Evolutionary conservation across 148 eudicot species (phyloP).

Genomic region (Rhododendron kiyosumense): DNA sequence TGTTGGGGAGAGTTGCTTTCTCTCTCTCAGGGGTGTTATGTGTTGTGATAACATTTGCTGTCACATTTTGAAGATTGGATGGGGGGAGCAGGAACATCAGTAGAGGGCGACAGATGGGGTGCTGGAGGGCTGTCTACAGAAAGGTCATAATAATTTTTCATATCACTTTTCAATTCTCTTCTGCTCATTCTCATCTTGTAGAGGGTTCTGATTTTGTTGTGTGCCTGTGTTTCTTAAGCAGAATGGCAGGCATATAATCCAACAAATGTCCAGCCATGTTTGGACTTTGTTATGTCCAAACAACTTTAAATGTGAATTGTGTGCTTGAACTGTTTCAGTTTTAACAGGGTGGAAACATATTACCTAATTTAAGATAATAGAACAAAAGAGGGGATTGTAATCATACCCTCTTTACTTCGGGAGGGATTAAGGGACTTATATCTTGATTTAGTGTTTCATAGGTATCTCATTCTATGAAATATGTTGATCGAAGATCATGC

Average conservation of each 20-base stretch:
- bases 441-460: neutral
- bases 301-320: neutral
- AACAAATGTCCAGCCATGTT: neutral
- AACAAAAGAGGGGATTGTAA: neutral
- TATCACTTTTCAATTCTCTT: neutral
- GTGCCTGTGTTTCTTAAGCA: neutral
- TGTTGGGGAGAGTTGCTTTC: neutral
- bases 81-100: constrained; percentile 53
- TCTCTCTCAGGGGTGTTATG: neutral
- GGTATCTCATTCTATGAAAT: neutral
- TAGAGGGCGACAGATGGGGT: constrained; percentile 50
- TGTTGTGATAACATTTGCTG: neutral
- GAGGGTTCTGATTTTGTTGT: neutral
- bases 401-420: neutral
- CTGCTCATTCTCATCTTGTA: neutral
- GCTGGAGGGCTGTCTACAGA: constrained; percentile 44
- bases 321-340: neutral
- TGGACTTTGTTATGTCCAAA: neutral
- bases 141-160: constrained; percentile 32
- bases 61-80: constrained; percentile 59
- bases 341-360: neutral
- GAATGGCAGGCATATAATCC: neutral
- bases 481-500: neutral
- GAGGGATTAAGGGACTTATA: neutral
- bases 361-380: neutral